Conservation (phyloP, 371 early-diverging fungal species). For the Gilbertella persicaria region DNA sequence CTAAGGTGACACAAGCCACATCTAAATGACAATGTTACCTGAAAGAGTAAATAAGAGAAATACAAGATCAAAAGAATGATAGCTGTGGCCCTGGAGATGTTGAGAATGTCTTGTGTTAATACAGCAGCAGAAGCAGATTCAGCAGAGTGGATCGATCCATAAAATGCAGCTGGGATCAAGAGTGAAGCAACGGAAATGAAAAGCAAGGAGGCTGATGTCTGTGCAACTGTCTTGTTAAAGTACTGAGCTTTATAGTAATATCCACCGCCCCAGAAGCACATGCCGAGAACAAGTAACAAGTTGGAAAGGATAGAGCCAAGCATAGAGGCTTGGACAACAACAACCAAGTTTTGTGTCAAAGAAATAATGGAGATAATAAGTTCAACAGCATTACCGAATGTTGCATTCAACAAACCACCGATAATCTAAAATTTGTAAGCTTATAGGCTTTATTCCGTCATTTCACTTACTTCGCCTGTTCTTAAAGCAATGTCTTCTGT, state of each 20-base stretch:
- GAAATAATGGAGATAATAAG: constrained; percentile 80
- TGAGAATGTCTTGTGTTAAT: constrained; percentile 44
- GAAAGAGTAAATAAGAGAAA: constrained; percentile 74
- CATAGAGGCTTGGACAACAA: constrained; percentile 87
- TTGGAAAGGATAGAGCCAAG: constrained; percentile 89
- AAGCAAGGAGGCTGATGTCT: constrained; percentile 76
- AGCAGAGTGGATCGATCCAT: constrained; percentile 37
- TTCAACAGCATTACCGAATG: constrained; percentile 88
- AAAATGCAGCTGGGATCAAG: constrained; percentile 80
- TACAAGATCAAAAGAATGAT: constrained; percentile 77
- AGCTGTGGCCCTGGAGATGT: constrained; percentile 71
- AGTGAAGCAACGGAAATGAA: constrained; percentile 75
- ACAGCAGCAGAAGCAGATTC: constrained; percentile 1
- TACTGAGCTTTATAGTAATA: constrained; percentile 63
- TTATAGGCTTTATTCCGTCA: background rate
- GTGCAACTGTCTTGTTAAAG: constrained; percentile 80
- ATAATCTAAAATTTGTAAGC: constrained; percentile 51
- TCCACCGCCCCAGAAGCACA: constrained; percentile 84
- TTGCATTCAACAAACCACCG: constrained; percentile 88
- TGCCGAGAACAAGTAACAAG: constrained; percentile 73
- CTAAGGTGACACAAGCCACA: constrained; percentile 3
- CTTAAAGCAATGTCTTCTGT: constrained; percentile 73
- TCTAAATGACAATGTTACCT: constrained; percentile 38
- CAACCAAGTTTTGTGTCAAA: constrained; percentile 68
- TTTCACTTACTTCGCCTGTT: constrained; percentile 50